Evolutionary conservation across 345 rosid species (phyloP).

Genomic region (Microcos paniculata): DNA sequence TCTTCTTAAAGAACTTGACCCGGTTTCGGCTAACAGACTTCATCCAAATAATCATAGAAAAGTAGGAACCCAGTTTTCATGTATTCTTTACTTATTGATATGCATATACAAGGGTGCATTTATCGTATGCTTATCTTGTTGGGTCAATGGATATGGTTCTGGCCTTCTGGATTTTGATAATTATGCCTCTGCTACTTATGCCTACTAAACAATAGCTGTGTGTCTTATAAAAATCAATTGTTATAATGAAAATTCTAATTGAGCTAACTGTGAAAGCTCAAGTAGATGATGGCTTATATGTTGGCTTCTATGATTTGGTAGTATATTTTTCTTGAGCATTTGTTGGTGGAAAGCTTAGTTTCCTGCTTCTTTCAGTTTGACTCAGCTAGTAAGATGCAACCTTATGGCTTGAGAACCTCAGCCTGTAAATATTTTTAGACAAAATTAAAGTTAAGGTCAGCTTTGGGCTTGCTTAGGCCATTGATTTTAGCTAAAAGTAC

Average conservation of each 20-base stretch:
- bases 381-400: neutral
- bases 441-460: neutral
- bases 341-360: neutral
- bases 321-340: constrained; percentile 4
- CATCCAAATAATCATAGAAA: constrained; percentile 92
- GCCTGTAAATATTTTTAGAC: neutral
- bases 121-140: neutral
- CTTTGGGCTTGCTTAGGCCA: neutral
- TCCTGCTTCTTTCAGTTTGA: neutral
- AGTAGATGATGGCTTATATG: neutral
- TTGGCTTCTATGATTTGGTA: neutral
- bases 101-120: neutral
- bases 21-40: constrained; percentile 83
- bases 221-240: neutral
- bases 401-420: neutral
- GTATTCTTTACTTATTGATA: neutral
- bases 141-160: neutral
- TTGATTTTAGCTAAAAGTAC: neutral
- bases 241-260: neutral
- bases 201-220: neutral
- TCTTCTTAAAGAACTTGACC: constrained; percentile 74
- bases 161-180: neutral
- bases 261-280: neutral
- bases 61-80: constrained; percentile 32
- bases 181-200: neutral